Percentiles rank a stretch among this genome's conserved stretches.
Conservation (phyloP, 495 filamentous ascomycete genomes). For the Penicillium silybi region DNA sequence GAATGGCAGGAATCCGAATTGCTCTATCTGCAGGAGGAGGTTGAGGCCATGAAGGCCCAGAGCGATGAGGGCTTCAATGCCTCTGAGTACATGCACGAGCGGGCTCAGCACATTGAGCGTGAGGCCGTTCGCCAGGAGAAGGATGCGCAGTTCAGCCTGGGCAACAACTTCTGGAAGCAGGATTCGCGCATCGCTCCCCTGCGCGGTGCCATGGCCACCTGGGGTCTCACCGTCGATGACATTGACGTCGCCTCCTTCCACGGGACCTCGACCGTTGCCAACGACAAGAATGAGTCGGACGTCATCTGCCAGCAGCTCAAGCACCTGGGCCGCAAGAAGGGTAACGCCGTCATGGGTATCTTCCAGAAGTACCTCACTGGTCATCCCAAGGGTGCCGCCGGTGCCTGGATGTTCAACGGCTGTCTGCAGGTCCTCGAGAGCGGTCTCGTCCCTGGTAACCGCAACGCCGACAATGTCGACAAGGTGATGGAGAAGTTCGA, state of each 20-base stretch:
- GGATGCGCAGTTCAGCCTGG: slow-evolving; percentile 83
- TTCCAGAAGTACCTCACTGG: slow-evolving; percentile 99
- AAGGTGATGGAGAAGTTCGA: slow-evolving; percentile 95
- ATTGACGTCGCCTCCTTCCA: slow-evolving; percentile 96
- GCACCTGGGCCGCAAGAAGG: slow-evolving; percentile 92
- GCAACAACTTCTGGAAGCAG: slow-evolving; percentile 98
- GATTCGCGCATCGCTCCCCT: slow-evolving; percentile 91
- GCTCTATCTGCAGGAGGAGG: slow-evolving; percentile 86
- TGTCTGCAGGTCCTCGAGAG: slow-evolving; percentile 90
- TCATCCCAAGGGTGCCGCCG: slow-evolving; percentile 98
- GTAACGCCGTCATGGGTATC: slow-evolving; percentile 92
- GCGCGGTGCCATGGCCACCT: slow-evolving; percentile 90
- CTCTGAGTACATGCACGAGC: slow-evolving; percentile 80
- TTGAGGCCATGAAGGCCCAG: slow-evolving; percentile 84
- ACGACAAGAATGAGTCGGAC: slow-evolving; percentile 99
- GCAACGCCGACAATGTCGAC: slow-evolving; percentile 97
- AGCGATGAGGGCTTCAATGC: slow-evolving; percentile 63
- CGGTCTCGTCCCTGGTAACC: slow-evolving; percentile 92
- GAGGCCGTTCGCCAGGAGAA: slow-evolving; percentile 88
- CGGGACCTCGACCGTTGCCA: slow-evolving; percentile 95
- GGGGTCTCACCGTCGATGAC: slow-evolving; percentile 97
- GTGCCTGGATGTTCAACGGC: slow-evolving; percentile 99
- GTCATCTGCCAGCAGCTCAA: slow-evolving; percentile 95
- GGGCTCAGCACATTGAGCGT: slow-evolving; percentile 79
- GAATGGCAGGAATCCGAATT: slow-evolving; percentile 95